phyloP scores from a whole-genome alignment of 148 eudicot genomes.

The Mesembryanthemum crystallinum region DNA sequence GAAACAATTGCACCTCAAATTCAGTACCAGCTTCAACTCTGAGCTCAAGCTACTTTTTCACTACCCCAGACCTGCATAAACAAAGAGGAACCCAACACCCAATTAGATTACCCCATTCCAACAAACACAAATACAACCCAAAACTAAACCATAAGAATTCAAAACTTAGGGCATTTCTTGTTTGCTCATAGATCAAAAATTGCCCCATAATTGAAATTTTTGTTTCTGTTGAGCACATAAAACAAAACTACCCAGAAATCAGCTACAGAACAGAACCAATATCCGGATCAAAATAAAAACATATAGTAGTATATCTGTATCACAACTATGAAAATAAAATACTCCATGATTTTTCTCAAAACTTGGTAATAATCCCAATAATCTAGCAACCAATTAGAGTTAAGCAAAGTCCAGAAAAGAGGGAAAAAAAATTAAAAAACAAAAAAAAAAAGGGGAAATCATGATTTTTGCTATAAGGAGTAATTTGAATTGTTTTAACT shows the following conservation, averaged over 20 bases:
- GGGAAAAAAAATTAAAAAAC: not conserved
- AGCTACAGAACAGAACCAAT: not conserved
- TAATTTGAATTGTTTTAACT: not conserved
- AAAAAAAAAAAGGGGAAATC: not conserved
- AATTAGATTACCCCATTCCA: not conserved
- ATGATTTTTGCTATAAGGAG: not conserved
- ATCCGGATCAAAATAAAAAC: not conserved
- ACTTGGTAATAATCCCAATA: not conserved
- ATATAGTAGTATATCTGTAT: too few relatives aligned
- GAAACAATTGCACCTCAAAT: not conserved
- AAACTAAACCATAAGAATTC: not conserved
- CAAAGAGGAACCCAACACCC: not conserved
- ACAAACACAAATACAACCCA: not conserved
- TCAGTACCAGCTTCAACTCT: not conserved
- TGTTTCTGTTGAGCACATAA: not conserved
- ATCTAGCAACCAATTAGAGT: not conserved
- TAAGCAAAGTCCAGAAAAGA: not conserved
- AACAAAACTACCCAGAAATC: not conserved
- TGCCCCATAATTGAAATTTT: not conserved
- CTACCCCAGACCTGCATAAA: not conserved
- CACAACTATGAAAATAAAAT: not conserved
- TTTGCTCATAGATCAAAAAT: not conserved
- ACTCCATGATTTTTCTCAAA: not conserved
- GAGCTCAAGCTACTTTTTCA: not conserved
- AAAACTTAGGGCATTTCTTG: not conserved